Evolutionary conservation across 208 protist genomes (phyloP).

Genomic region (Trypanosoma vivax): DNA sequence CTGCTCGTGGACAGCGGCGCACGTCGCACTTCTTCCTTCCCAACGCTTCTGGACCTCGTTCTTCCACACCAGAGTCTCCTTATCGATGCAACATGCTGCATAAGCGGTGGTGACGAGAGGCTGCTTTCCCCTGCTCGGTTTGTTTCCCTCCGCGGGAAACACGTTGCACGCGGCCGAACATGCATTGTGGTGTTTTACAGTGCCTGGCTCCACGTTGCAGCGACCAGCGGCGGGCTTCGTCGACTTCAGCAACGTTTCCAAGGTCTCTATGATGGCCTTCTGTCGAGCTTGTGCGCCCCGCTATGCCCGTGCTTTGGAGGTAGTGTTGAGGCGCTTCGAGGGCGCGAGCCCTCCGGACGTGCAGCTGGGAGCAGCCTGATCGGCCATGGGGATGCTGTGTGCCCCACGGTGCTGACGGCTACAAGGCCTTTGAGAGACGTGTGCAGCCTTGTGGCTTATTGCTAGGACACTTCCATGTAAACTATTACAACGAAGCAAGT

Average conservation of each 20-base stretch:
- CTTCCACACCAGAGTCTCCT: conserved; percentile 54
- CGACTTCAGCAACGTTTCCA: conserved; percentile 11
- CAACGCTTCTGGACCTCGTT: conserved; percentile 21
- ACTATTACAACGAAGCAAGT: conserved; percentile 46
- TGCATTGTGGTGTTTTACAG: conserved; percentile 25
- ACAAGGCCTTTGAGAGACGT: conserved; percentile 33
- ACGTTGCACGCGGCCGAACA: conserved; percentile 16
- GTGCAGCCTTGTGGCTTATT: conserved; percentile 46
- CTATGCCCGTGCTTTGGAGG: conserved; percentile 35
- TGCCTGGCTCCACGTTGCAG: conserved; percentile 28
- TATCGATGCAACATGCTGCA: conserved; percentile 50
- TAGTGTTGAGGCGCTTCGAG: conserved; percentile 17
- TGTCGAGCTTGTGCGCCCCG: conserved; percentile 9
- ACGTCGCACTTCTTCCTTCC: background rate
- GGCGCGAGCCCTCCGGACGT: conserved; percentile 16
- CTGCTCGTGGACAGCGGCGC: conserved; percentile 18
- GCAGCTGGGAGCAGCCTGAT: background rate
- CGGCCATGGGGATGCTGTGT: conserved; percentile 1
- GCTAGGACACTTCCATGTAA: conserved; percentile 25
- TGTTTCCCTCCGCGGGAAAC: conserved; percentile 1
- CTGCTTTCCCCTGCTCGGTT: conserved; percentile 3
- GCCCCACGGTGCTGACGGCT: conserved; percentile 20
- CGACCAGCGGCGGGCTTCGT: conserved; percentile 8
- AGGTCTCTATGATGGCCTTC: background rate
- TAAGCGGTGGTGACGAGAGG: conserved; percentile 13